Base-by-base conservation (phyloP, 192 early-diverging fungal species). In the Gigaspora rosea region DNA sequence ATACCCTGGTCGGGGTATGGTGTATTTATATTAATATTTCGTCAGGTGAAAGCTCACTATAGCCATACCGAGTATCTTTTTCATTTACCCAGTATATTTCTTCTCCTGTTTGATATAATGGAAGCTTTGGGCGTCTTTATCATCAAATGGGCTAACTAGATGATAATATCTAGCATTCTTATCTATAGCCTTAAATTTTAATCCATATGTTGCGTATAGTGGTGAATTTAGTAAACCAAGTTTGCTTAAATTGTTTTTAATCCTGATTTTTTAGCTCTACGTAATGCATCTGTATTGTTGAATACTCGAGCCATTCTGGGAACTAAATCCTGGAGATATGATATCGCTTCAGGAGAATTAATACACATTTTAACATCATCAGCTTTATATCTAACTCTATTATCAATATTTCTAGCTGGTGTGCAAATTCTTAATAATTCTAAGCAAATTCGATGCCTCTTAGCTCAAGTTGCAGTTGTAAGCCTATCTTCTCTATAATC, bases 281-380 rank as follows among this genome's bases (percentile, higher is more conserved):
- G 48, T n/a, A 47, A 70, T 52, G 68, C 68, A 50, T 70, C 68
- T 70, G 68, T 70, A 70, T 70, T 70, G 52, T 70, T 35, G 41
- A 66, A 66, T 36, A 66, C 64, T 66, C 64, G 64, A 13, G 64
- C 64, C 64, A 66, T 66, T 66, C 41, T 66, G 1, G 64, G 64
- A 0, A 66, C 64, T 66, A 66, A 66, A 66, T 11, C 64, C 16
- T 66, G 64, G 64, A 70, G 49, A 50, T 70, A 70, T 52, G 16
- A 51, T 50, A 50, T 70, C 5, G 68, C 52, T n/a, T 70, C 22
- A 18, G 47, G 47, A 18, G 68, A 70, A 0, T 50, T 12, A 11
- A 70, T n/a, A 22, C 49, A 13, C 16, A 49, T 27, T 70, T 70
- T 70, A 18, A 70, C 68, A 51, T 51, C 50, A 52, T 70, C 32